Evolutionary conservation across 345 rosid species (phyloP).

Genomic region (Pseudoturritis turrita): DNA sequence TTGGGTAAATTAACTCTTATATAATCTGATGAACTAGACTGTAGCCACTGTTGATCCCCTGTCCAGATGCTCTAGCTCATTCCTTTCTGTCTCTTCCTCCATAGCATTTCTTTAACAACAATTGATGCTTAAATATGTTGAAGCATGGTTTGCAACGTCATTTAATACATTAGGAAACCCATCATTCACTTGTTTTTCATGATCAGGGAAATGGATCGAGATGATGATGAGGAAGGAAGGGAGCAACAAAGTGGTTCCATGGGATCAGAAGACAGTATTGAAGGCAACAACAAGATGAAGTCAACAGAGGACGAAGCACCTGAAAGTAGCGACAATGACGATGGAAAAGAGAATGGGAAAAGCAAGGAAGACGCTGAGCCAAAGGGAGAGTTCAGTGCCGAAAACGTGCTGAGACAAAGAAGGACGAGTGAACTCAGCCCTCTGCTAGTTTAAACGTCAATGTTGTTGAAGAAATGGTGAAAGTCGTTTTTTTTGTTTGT

Average conservation of each 20-base stretch:
- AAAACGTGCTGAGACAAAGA: constrained; percentile 56
- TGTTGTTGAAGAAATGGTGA: constrained; percentile 39
- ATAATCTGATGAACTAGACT: neutral
- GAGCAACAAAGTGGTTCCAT: constrained; percentile 20
- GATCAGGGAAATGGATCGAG: constrained; percentile 35
- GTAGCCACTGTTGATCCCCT: constrained; percentile 2
- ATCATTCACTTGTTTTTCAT: neutral
- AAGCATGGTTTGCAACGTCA: too few relatives aligned
- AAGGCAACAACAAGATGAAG: constrained; percentile 28
- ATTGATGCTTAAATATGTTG: too few relatives aligned
- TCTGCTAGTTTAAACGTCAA: constrained; percentile 31
- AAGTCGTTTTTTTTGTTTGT: neutral
- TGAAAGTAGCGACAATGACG: constrained; percentile 2
- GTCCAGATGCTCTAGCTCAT: neutral
- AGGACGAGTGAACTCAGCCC: constrained; percentile 47
- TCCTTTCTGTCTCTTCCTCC: neutral
- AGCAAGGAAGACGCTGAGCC: constrained; percentile 17
- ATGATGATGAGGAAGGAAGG: constrained; percentile 27
- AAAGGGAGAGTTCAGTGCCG: constrained; percentile 35
- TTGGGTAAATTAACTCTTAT: neutral
- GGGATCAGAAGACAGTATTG: constrained; percentile 24
- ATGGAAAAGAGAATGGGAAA: constrained; percentile 24
- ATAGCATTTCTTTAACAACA: neutral
- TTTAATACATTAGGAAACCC: neutral
- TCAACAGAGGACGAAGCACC: constrained; percentile 31